Conservation (phyloP, 305 asterid species). For the Fraxinus sp. region DNA sequence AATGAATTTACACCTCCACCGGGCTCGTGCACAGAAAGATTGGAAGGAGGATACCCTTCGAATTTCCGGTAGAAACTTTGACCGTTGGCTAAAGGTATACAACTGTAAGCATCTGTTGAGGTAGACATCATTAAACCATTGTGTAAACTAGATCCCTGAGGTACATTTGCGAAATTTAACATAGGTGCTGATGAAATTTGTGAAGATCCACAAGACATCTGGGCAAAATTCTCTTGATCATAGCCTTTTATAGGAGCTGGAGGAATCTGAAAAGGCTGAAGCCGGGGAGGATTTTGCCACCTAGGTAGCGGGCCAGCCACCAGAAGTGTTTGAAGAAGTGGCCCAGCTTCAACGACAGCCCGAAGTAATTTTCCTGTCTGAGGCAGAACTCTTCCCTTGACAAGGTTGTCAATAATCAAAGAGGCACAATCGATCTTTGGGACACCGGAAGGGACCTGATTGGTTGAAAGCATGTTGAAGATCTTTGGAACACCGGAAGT, state of each 20-base stretch:
- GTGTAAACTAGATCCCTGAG: constrained; percentile 26
- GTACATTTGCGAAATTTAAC: constrained; percentile 29
- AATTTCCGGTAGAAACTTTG: constrained; percentile 38
- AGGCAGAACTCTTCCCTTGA: constrained; percentile 48
- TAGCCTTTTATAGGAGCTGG: constrained; percentile 46
- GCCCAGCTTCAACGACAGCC: constrained; percentile 61
- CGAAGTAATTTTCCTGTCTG: constrained; percentile 52
- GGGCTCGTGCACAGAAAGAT: constrained; percentile 41
- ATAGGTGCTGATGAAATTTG: constrained; percentile 31
- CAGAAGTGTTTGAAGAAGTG: constrained; percentile 57
- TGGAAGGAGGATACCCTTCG: constrained; percentile 21
- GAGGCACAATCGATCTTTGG: constrained; percentile 40
- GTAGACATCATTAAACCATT: constrained; percentile 29
- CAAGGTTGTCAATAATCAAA: constrained; percentile 42
- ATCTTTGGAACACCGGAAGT: constrained; percentile 17
- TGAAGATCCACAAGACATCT: constrained; percentile 42
- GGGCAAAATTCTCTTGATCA: constrained; percentile 26
- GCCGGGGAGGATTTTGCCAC: constrained; percentile 80
- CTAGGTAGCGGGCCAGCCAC: constrained; percentile 73
- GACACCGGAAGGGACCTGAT: constrained; percentile 7
- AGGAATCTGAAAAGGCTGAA: constrained; percentile 51
- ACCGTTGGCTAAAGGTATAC: constrained; percentile 37
- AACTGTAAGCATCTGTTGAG: constrained; percentile 24
- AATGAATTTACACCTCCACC: constrained; percentile 39
- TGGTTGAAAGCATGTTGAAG: constrained; percentile 29